Percentiles rank a stretch among this genome's conserved stretches.
These are phyloP conservation scores for Cercospora sesami DNA, from an alignment of 2,329 filamentous ascomycete genomes.

Conservation along the genomic window DNA sequence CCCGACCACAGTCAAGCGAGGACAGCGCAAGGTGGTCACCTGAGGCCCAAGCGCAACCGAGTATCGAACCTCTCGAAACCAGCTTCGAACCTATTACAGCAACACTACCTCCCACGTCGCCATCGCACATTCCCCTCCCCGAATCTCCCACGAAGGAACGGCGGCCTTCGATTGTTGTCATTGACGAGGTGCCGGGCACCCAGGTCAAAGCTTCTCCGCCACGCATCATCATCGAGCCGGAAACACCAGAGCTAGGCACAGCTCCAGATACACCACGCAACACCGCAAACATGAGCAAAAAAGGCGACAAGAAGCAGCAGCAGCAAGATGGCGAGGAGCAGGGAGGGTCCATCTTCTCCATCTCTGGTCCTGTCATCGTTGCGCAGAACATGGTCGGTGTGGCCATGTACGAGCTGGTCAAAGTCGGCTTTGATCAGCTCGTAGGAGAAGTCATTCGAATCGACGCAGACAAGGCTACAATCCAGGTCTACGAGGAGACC, in stretches of 20 bases:
- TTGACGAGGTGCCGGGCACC: conserved; percentile 9
- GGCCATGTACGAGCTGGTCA: conserved; percentile 99
- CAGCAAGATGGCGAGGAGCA: conserved; percentile 55
- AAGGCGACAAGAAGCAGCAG: conserved; percentile 35
- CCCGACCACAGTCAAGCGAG: conserved; percentile 34
- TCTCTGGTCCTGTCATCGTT: conserved; percentile 86
- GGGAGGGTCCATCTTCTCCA: conserved; percentile 68
- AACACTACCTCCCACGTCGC: conserved; percentile 20
- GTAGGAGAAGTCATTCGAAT: conserved; percentile 98
- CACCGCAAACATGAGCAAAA: conserved; percentile 41
- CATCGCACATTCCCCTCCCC: conserved; percentile 26
- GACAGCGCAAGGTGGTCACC: conserved; percentile 16
- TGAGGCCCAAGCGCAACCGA: conserved; percentile 6
- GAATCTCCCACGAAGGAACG: conserved; percentile 21
- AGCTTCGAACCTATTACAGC: conserved; percentile 17
- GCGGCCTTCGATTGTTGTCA: conserved; percentile 12
- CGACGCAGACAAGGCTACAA: conserved; percentile 90
- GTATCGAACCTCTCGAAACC: conserved; percentile 6
- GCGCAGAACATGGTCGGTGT: conserved; percentile 98
- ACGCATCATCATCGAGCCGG: conserved; percentile 14
- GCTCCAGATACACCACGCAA: conserved; percentile 16
- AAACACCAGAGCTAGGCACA: conserved; percentile 23
- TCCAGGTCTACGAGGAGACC: conserved; percentile 99
- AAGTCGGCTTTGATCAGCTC: conserved; percentile 86
- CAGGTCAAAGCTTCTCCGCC: conserved; percentile 19